Conservation (phyloP, 2,329 filamentous ascomycete genomes). For the Davidsoniella neocaledoniae region DNA sequence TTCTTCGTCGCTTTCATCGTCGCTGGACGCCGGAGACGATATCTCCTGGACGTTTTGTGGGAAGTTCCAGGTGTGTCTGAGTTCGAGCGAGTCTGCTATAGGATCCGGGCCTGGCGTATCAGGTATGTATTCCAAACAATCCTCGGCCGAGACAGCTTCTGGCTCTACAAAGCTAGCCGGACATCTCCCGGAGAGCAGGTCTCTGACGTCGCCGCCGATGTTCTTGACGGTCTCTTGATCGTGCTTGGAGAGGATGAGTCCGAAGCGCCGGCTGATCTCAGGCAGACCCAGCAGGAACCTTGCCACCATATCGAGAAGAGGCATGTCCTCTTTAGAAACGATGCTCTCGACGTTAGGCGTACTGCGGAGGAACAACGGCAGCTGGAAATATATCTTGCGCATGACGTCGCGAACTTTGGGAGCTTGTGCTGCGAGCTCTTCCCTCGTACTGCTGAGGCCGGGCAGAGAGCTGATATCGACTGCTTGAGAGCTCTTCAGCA, state of each 20-base stretch:
- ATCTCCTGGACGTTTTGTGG: not conserved
- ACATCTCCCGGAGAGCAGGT: constrained; percentile 1
- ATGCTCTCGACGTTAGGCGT: not conserved
- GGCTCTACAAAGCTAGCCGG: constrained; percentile 9
- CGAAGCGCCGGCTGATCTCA: constrained; percentile 6
- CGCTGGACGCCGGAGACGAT: not conserved
- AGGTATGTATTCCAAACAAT: constrained; percentile 4
- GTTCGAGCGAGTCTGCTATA: constrained; percentile 2
- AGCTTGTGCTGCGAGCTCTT: constrained; percentile 1
- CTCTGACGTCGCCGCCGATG: constrained; percentile 5
- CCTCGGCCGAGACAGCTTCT: not conserved
- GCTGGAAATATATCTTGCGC: not conserved
- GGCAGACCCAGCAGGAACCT: constrained; percentile 4
- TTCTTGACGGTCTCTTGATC: constrained; percentile 1
- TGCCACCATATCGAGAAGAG: constrained; percentile 4
- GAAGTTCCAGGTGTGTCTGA: constrained; percentile 8
- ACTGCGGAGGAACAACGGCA: constrained; percentile 2
- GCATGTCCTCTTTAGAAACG: not conserved
- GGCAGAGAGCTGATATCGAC: not conserved
- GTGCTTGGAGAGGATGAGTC: not conserved
- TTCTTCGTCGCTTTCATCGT: not conserved
- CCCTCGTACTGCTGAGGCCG: not conserved
- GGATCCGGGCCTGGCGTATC: not conserved
- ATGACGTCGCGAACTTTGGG: not conserved
- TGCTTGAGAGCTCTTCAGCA: not conserved